Evolutionary conservation across 2,329 filamentous ascomycete species (phyloP).

Genomic region (Monosporascus sp.): DNA sequence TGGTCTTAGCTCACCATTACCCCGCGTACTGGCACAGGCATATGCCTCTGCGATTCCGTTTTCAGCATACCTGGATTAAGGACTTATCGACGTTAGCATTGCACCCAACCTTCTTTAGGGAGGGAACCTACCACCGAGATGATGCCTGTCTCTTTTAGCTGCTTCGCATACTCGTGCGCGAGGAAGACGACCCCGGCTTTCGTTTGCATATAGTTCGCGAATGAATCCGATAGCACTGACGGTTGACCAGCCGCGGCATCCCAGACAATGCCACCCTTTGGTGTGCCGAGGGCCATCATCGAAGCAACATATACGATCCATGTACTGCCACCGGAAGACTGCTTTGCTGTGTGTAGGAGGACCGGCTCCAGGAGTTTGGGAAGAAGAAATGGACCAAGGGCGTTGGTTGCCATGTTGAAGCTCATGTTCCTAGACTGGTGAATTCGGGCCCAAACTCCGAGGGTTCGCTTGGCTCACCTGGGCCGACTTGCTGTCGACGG

Average conservation of each 20-base stretch:
- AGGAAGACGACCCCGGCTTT: conserved; percentile 7
- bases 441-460: conserved; percentile 8
- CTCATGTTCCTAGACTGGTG: conserved; percentile 19
- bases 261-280: conserved; percentile 4
- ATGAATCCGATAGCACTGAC: neutral
- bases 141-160: no score
- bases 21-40: no score
- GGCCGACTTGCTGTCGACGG: neutral
- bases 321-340: neutral
- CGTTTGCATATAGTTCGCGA: conserved; percentile 6
- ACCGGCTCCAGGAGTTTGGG: conserved; percentile 8
- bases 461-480: neutral
- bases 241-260: conserved; percentile 1
- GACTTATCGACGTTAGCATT: no score
- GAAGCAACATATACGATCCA: conserved; percentile 7
- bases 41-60: no score
- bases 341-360: conserved; percentile 1
- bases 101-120: no score
- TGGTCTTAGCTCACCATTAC: no score
- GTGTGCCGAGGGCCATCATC: conserved; percentile 5
- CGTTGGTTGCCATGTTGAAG: conserved; percentile 24
- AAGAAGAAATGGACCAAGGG: conserved; percentile 17
- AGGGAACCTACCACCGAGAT: no score
- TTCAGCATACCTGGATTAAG: no score
- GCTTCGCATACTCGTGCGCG: conserved; percentile 3